Percentiles rank a stretch among this genome's conserved stretches.
These are phyloP conservation scores for Capillidium rhysosporum DNA, from an alignment of 371 early-diverging fungal genomes.

Conservation along the genomic window DNA sequence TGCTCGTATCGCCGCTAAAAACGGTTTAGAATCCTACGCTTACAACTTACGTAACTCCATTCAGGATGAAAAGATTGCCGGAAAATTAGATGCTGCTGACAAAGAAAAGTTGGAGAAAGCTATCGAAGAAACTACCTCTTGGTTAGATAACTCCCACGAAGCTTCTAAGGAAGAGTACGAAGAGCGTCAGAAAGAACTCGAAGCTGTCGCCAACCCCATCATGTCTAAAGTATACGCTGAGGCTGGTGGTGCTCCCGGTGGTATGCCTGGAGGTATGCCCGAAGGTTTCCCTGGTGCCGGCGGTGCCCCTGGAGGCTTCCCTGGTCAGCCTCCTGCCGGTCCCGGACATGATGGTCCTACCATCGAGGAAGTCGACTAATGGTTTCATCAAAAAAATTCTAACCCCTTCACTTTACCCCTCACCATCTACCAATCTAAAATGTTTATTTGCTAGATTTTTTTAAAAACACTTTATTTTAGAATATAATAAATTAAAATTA, in stretches of 20 bases:
- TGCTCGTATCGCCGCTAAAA: constrained; percentile 53
- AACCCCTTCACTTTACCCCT: no score
- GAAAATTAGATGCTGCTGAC: constrained; percentile 62
- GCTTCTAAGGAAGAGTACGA: constrained; percentile 91
- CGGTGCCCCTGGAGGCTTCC: constrained; percentile 35
- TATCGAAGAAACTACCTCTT: constrained; percentile 66
- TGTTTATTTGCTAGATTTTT: no score
- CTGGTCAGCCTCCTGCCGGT: constrained; percentile 13
- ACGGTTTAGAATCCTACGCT: constrained; percentile 65
- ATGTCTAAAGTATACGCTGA: constrained; percentile 67
- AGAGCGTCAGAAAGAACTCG: constrained; percentile 80
- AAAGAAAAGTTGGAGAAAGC: constrained; percentile 63
- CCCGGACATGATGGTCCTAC: constrained; percentile 5
- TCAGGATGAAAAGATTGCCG: constrained; percentile 65
- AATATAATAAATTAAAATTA: no score
- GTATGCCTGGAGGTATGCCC: constrained; percentile 44
- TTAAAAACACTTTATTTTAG: no score
- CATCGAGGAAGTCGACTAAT: constrained; percentile 7
- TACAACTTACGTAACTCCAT: constrained; percentile 69
- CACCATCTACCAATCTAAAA: no score
- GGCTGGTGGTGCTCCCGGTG: constrained; percentile 34
- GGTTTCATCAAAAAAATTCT: no score
- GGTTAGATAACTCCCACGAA: constrained; percentile 77
- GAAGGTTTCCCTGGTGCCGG: constrained; percentile 16
- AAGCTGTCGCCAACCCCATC: constrained; percentile 88